Conservation (phyloP, 129 eudicot genomes). For the Saposhnikovia divaricata region DNA sequence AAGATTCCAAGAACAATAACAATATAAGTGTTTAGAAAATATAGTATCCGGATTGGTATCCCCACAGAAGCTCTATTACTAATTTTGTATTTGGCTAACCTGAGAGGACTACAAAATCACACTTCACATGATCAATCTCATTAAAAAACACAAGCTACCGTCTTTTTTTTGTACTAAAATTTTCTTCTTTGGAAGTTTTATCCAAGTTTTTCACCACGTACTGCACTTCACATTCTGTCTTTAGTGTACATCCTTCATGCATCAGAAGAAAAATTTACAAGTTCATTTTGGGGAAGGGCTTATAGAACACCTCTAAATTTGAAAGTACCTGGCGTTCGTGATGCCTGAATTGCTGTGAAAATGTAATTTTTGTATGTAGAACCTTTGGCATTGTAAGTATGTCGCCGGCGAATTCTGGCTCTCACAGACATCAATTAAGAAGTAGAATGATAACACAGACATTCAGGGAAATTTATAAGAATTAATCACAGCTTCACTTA, state of each 20-base stretch:
- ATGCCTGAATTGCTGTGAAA: slow-evolving; percentile 30
- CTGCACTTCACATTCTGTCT: slow-evolving; percentile 41
- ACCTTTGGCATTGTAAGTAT: slow-evolving; percentile 32
- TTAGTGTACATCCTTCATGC: slow-evolving; percentile 42
- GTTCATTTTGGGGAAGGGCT: neutral
- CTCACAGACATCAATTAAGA: neutral
- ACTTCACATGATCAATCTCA: slow-evolving; percentile 28
- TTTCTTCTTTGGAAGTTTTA: neutral
- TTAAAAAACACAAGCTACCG: slow-evolving; percentile 42
- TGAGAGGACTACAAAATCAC: slow-evolving; percentile 44
- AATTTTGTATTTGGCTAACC: slow-evolving; percentile 15
- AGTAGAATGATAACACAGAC: neutral
- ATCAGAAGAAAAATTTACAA: slow-evolving; percentile 2
- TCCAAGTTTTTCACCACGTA: slow-evolving; percentile 33
- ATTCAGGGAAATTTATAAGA: neutral
- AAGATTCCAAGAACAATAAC: neutral
- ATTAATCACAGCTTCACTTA: neutral
- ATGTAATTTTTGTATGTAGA: slow-evolving; percentile 41
- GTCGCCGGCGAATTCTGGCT: no score
- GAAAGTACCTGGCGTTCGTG: neutral
- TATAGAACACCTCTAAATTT: neutral
- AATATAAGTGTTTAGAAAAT: neutral
- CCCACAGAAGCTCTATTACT: neutral
- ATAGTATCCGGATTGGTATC: neutral
- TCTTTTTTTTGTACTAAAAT: slow-evolving; percentile 13